Base-by-base conservation (phyloP, 2,329 filamentous ascomycete species). In the Lasiodiplodia theobromae region DNA sequence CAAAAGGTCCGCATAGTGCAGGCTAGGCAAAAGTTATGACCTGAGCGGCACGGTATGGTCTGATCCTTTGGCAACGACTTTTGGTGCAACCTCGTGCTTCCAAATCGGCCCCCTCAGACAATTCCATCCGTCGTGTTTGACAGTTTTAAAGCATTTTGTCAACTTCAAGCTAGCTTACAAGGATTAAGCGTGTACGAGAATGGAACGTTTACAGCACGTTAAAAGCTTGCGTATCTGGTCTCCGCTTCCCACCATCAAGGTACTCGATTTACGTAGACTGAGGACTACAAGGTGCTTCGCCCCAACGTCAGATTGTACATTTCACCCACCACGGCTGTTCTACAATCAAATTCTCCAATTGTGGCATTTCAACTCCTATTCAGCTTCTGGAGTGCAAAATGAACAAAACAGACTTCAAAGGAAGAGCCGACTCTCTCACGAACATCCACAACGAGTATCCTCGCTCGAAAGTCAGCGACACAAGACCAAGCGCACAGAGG, bases 201-300 rank as follows among this genome's bases (percentile, higher is more conserved):
- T 38, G 31, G 14, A 25, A 6, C 1, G n/a, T 18, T 34, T 16
- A 8, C 47, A 49, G n/a, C 6, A 23, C 3, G 18, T 28, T 21
- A 52, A 37, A n/a, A 51, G 31, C 60, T 49, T n/a, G 23, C 18
- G 23, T 31, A n/a, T 40, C 4, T 2, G 25, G 11, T 38, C 4
- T 60, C n/a, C 56, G 31, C 47, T 10, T 47, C 14, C n/a, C 18
- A 28, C 66, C 66, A 62, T 68, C 66, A 68, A 68, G 66, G 66
- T 68, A 57, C 57, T 63, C 49, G 57, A 28, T 53, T 62, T 47
- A 14, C 16, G 11, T 21, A 56, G 37, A 11, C n/a, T 56, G 18
- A 31, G 63, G 66, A 68, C 66, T 23, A 47, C 66, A 68, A 68
- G 66, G 66, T 68, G 47, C 66, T 37, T 47, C 16, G 7, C 34